Conservation (phyloP, 1,284 basidiomycete species). For the Amylostereum chailletii region DNA sequence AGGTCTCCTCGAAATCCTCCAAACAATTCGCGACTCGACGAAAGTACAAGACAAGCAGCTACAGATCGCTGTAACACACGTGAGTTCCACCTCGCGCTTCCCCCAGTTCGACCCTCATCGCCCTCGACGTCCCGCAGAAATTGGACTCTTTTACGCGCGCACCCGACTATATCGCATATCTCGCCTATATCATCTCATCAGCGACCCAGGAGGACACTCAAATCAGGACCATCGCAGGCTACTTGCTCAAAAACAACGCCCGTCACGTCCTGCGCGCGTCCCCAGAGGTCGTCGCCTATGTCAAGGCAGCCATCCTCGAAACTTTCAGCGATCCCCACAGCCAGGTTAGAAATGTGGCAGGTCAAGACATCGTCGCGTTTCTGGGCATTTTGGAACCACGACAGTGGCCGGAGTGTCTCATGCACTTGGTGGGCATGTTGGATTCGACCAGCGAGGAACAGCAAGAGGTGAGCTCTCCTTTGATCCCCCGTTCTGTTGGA, state of each 20-base stretch:
- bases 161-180: constrained; percentile 94
- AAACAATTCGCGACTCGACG: constrained; percentile 80
- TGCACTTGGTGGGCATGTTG: constrained; percentile 71
- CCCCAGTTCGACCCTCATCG: constrained; percentile 12
- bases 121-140: constrained; percentile 46
- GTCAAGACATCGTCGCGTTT: constrained; percentile 84
- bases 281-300: constrained; percentile 67
- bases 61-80: constrained; percentile 71
- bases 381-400: constrained; percentile 79
- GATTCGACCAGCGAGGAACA: constrained; percentile 64
- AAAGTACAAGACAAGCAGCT: constrained; percentile 57
- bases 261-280: constrained; percentile 60
- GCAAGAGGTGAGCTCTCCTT: constrained; percentile 67
- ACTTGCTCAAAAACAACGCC: constrained; percentile 94
- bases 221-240: constrained; percentile 91
- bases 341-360: constrained; percentile 88
- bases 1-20: constrained; percentile 77
- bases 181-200: constrained; percentile 85
- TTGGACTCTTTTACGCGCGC: constrained; percentile 82
- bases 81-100: constrained; percentile 28
- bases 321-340: constrained; percentile 74
- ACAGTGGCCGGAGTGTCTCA: constrained; percentile 90
- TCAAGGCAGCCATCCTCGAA: constrained; percentile 74
- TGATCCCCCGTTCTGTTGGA: too few species aligned
- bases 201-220: constrained; percentile 81